A percentile compares a stretch with the other conserved stretches of the same genome.
phyloP scores from a whole-genome alignment of 1,284 basidiomycete genomes.

The Stygiomarasmius scandens region DNA sequence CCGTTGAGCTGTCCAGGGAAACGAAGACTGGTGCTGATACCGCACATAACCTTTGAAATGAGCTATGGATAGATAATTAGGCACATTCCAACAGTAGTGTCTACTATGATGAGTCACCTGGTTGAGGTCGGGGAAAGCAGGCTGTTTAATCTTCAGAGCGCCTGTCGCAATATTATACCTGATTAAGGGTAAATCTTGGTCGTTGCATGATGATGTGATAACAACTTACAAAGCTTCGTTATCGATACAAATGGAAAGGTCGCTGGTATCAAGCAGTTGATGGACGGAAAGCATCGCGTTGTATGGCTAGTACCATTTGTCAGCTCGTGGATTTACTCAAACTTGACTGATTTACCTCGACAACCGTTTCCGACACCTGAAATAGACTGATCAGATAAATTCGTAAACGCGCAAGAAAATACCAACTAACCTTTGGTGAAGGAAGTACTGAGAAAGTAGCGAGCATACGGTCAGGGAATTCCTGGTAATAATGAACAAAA shows the following conservation, averaged over 20 bases:
- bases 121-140: constrained; percentile 81
- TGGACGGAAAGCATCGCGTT: constrained; percentile 90
- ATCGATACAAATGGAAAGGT: constrained; percentile 89
- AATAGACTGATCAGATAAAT: background rate
- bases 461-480: constrained; percentile 93
- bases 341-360: constrained; percentile 59
- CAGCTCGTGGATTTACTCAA: background rate
- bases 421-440: constrained; percentile 74
- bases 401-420: background rate
- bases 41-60: constrained; percentile 87
- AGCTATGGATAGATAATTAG: constrained; percentile 44
- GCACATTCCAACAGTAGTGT: constrained; percentile 18
- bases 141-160: constrained; percentile 74
- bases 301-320: constrained; percentile 63
- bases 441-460: constrained; percentile 92
- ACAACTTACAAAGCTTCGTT: constrained; percentile 86
- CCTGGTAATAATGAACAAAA: constrained; percentile 43
- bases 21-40: constrained; percentile 86
- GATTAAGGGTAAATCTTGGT: constrained; percentile 1
- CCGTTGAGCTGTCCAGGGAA: constrained; percentile 95
- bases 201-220: background rate
- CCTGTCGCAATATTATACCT: constrained; percentile 84
- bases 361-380: constrained; percentile 92
- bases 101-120: constrained; percentile 48
- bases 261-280: constrained; percentile 90